Conservation (phyloP, 2,329 filamentous ascomycete genomes). For the Colletotrichum endophyticum region DNA sequence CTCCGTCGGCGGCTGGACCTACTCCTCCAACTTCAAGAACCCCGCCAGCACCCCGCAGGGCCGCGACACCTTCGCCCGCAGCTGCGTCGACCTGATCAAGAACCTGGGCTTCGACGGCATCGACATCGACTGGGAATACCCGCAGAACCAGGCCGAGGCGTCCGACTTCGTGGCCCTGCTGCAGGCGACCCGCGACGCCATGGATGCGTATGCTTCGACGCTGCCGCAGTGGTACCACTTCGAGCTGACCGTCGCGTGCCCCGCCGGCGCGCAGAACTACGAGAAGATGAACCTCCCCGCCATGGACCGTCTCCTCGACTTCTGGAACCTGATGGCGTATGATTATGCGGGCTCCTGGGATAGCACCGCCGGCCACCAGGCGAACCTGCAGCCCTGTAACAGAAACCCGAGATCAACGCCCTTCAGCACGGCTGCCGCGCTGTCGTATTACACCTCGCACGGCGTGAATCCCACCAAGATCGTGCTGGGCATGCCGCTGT, state of each 20-base stretch:
- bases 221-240: constrained; percentile 57
- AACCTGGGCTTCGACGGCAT: constrained; percentile 78
- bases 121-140: constrained; percentile 75
- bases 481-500: constrained; percentile 90
- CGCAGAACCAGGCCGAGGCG: constrained; percentile 59
- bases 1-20: constrained; percentile 92
- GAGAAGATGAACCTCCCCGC: constrained; percentile 63
- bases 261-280: constrained; percentile 67
- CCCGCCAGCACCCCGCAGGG: constrained; percentile 75
- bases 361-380: constrained; percentile 72
- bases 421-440: constrained; percentile 75
- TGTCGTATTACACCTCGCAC: constrained; percentile 71
- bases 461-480: constrained; percentile 75
- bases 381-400: constrained; percentile 72
- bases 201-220: constrained; percentile 60
- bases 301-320: constrained; percentile 72
- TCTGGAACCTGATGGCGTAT: constrained; percentile 88
- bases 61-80: constrained; percentile 73
- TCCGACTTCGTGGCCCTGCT: constrained; percentile 65
- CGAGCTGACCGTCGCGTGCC: constrained; percentile 68
- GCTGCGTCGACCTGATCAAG: constrained; percentile 76
- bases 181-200: constrained; percentile 56
- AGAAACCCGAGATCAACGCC: constrained; percentile 71
- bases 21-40: constrained; percentile 80
- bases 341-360: constrained; percentile 90